Base-by-base conservation (phyloP, 129 eudicot species). In the Calendula officinalis region DNA sequence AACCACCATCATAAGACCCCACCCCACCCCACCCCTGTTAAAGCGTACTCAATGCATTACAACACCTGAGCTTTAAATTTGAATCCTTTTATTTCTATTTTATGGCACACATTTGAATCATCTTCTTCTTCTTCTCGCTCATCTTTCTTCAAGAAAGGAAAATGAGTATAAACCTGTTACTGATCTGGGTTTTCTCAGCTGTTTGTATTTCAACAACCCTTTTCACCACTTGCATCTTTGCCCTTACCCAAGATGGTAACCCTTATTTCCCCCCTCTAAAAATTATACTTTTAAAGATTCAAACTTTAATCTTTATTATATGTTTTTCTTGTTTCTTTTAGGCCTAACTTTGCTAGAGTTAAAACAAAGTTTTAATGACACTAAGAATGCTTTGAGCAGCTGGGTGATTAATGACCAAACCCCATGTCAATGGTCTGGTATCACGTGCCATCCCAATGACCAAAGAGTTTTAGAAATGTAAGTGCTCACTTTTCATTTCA, bases 371-470 rank as follows among this genome's bases (percentile, higher is more conserved):
- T 81, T 92, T 75, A 92, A 92, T 83, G 98, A 92, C 72, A 92
- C 72, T 43, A 85, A 76, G 57, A 79, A 76, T 52, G 63, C 56
- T 71, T 74, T 92, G 40, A 81, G 82, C 67, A 64, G 88, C 54
- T 92, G 98, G 98, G 82, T 50, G 40, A 83, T 79, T 72, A 63
- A 73, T 70, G 98, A 85, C 60, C 89, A 83, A 57, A 67, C 83
- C 66, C 98, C 98, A 8, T 92, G 98, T 53, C 46, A 63, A 34
- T 92, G 98, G 98, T 83, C 83, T 83, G 98, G 98, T 46, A 79
- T 92, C 54, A 67, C 96, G 75, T 92, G 98, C 77, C 57, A 83
- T 79, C 83, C 83, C 5, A 72, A 48, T 51, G 96, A 85, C 77
- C 83, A 85, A 37, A 83, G 81, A 67, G 98, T 92, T 67, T 27